Conservation (phyloP, 768 basidiomycete genomes). For the Stropharia rugosoannulata region DNA sequence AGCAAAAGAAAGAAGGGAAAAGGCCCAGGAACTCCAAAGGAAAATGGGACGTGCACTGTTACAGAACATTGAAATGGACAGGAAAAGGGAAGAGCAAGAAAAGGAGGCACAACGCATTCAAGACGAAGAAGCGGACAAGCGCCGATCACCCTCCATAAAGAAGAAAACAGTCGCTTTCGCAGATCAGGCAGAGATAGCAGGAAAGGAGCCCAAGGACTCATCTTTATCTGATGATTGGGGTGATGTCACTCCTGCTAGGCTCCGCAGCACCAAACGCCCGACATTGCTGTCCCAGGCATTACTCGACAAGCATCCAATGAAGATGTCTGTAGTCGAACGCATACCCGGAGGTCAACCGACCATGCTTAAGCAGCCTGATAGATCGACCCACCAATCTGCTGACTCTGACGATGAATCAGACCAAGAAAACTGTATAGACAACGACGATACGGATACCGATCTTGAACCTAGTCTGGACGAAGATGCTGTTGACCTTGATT, state of each 20-base stretch:
- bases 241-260: constrained; percentile 50
- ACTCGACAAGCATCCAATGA: constrained; percentile 53
- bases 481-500: constrained; percentile 58
- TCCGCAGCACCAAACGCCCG: constrained; percentile 37
- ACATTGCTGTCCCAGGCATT: constrained; percentile 35
- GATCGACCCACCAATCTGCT: constrained; percentile 11
- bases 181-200: constrained; percentile 30
- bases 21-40: constrained; percentile 60
- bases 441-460: constrained; percentile 30
- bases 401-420: constrained; percentile 77
- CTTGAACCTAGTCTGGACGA: constrained; percentile 35
- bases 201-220: constrained; percentile 13
- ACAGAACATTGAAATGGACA: constrained; percentile 39
- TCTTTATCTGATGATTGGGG: constrained; percentile 43
- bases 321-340: constrained; percentile 69
- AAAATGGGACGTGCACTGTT: constrained; percentile 77
- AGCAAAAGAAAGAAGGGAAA: constrained; percentile 37
- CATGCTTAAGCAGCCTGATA: constrained; percentile 14
- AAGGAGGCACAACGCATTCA: constrained; percentile 29
- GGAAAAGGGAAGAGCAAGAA: constrained; percentile 36
- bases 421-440: constrained; percentile 27
- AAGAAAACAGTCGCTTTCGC: constrained; percentile 72
- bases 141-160: constrained; percentile 28
- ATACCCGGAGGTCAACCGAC: constrained; percentile 32
- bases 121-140: constrained; percentile 26